Conservation (phyloP, 192 early-diverging fungal genomes). For the Dissophora globulifera region DNA sequence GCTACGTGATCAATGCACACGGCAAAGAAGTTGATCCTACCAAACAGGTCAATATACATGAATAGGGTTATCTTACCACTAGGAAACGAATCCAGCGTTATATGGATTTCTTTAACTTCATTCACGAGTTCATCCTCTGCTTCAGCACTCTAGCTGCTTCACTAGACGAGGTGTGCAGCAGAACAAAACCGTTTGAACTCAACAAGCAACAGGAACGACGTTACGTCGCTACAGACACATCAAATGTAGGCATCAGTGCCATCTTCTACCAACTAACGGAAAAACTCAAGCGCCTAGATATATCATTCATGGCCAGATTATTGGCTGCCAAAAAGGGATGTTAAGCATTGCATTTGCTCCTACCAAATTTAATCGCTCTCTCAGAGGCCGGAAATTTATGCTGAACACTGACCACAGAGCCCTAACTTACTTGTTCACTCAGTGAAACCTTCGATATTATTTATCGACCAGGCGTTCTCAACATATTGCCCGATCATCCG, state of each 20-base stretch:
- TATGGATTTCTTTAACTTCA: too few species aligned
- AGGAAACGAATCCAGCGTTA: conserved; percentile 25
- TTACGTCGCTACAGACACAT: too few species aligned
- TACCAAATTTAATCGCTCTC: conserved; percentile 37
- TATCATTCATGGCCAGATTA: conserved; percentile 31
- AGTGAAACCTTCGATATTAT: conserved; percentile 30
- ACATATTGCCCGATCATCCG: conserved; percentile 45
- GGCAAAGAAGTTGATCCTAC: conserved; percentile 16
- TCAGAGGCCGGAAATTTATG: conserved; percentile 31
- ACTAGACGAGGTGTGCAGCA: too few species aligned
- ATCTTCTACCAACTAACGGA: conserved; percentile 31
- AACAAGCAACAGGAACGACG: too few species aligned
- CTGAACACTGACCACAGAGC: conserved; percentile 40
- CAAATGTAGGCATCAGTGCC: conserved; percentile 50
- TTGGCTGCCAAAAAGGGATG: conserved; percentile 39
- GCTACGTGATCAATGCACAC: conserved; percentile 1
- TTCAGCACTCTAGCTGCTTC: too few species aligned
- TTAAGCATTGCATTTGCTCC: conserved; percentile 29
- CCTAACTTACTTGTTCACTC: conserved; percentile 19
- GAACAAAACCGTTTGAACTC: too few species aligned
- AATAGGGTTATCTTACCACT: conserved; percentile 14
- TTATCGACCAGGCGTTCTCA: conserved; percentile 31
- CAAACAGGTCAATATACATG: conserved; percentile 29
- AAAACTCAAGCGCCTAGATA: neutral
- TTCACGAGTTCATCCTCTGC: too few species aligned